Evolutionary conservation across 306 rosid species (phyloP), one percentile per base, ranked within the genome.

Genomic region (Canavalia gladiata): DNA sequence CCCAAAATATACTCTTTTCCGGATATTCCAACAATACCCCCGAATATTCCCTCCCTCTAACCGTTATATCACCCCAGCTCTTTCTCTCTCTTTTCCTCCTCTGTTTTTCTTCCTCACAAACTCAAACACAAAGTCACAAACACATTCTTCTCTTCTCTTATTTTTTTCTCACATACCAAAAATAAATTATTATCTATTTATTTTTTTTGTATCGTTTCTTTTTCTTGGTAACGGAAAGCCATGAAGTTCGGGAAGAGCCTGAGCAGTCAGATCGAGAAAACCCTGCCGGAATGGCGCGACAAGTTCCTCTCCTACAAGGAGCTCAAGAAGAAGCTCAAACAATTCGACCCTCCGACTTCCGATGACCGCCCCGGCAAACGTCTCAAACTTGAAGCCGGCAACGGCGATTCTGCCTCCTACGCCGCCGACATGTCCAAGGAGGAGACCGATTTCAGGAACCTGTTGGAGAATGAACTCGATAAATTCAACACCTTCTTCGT

Each of bases 161-260:
- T 8, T 39, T 29, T 29, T 66, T 11, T 13, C 51, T 29, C 8
- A 0, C 31, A 25, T 1, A 59, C 25, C 28, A 58, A 33, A 74
- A 74, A 11, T 11, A 75, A 8, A 75, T 4, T 37, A 7, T 1
- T 3, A 2, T 7, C 43, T 8, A 18, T 8, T 45, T 1, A 1
- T 41, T 28, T n/a, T 18, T 1, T 76, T 41, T 25, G 0, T n/a
- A 2, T 3, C 12, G 4, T 18, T 47, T 72, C 29, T 72, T 35
- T 52, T 52, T 35, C 39, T 35, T 63, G 10, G 45, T 11, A 50
- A 25, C 43, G 47, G 8, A 63, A 77, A 83, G 58, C 79, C 65
- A 94, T 94, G 98, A 94, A 94, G 86, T 94, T 94, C 85, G 98
- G 98, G 5, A 94, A 94, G 87, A 94, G 98, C 77, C 87, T 94